Evolutionary conservation across 192 early-diverging fungal genomes (phyloP), one percentile per base, ranked within the genome.

Genomic region (Irineochytrium annulatum): DNA sequence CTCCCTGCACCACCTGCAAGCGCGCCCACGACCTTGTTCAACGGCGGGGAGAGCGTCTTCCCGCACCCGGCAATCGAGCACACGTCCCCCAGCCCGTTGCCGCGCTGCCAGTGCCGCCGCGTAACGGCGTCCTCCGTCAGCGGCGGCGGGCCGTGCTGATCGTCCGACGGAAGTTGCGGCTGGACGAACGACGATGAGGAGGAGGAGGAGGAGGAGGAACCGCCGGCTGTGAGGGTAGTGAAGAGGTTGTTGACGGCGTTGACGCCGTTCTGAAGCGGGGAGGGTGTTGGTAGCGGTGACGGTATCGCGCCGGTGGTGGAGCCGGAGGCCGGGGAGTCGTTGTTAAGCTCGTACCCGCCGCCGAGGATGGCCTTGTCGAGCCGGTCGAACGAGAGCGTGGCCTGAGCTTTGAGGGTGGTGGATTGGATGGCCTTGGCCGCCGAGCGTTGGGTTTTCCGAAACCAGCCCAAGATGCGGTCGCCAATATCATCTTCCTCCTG

Each of bases 401-500:
- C 28, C 19, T 43, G 27, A 8, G 68, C 59, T 32, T 48, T 61
- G 41, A 63, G 51, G 3, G 69, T 69, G 1, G 64, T 64, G 3
- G 53, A 19, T 20, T 19, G 32, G 13, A 73, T 45, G 20, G 58
- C 63, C 43, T 51, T 62, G 35, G 44, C 65, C 33, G 60, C 64
- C 35, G 30, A 49, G 3, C 62, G 55, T 34, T 72, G 71, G 2
- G 75, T 67, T 32, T 61, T 62, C 22, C 60, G 59, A 33, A 77
- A 77, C 70, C 70, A 77, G n/a, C 61, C 60, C 17, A 74, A 19
- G 31, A 77, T 37, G 11, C 45, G 59, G 34, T 74, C 62, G n/a
- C 68, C 65, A 11, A 68, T 65, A 43, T 74, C 71, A 27, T 60
- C 52, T 24, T 67, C 58, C 11, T 71, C 70, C 4, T 39, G 27